A percentile compares a stretch with the other conserved stretches of the same genome.
Conservation (phyloP, 192 early-diverging fungal species). For the Coemansia sp. region DNA sequence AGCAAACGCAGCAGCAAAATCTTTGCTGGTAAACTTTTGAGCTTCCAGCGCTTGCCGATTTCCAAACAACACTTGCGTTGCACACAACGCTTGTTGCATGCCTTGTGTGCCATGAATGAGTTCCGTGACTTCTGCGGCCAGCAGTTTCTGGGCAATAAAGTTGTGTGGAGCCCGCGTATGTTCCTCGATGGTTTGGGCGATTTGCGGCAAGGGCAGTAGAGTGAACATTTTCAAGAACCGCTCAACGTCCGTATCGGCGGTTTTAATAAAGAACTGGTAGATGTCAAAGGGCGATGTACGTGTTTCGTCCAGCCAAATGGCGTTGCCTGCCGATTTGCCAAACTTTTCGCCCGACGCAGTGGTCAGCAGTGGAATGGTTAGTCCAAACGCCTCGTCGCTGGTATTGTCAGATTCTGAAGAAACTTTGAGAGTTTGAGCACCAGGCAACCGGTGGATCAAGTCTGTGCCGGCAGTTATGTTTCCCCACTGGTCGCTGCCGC, state of each 20-base stretch:
- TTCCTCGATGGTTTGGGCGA: conserved; percentile 60
- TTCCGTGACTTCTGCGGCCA: conserved; percentile 85
- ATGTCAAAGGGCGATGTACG: conserved; percentile 84
- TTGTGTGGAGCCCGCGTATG: conserved; percentile 68
- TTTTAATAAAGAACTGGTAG: conserved; percentile 93
- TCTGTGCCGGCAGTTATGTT: conserved; percentile 94
- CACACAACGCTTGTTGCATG: conserved; percentile 65
- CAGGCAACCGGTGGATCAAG: conserved; percentile 71
- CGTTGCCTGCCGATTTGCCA: conserved; percentile 96
- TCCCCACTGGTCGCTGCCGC: conserved; percentile 97
- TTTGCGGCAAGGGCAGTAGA: conserved; percentile 63
- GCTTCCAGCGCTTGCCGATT: conserved; percentile 38
- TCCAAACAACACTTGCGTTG: conserved; percentile 76
- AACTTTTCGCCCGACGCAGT: conserved; percentile 93
- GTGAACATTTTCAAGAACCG: conserved; percentile 81
- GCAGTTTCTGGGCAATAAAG: conserved; percentile 70
- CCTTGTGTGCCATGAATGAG: conserved; percentile 82
- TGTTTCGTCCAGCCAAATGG: conserved; percentile 84
- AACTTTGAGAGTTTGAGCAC: not conserved
- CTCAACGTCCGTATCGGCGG: conserved; percentile 77
- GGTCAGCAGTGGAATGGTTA: conserved; percentile 85
- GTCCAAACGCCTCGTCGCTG: conserved; percentile 64
- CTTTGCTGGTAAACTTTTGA: conserved; percentile 22
- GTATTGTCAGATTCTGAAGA: not conserved
- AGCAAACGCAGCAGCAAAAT: conserved; percentile 73